Base-by-base conservation (phyloP, 768 basidiomycete genomes). In the Termitomyces sp. region DNA sequence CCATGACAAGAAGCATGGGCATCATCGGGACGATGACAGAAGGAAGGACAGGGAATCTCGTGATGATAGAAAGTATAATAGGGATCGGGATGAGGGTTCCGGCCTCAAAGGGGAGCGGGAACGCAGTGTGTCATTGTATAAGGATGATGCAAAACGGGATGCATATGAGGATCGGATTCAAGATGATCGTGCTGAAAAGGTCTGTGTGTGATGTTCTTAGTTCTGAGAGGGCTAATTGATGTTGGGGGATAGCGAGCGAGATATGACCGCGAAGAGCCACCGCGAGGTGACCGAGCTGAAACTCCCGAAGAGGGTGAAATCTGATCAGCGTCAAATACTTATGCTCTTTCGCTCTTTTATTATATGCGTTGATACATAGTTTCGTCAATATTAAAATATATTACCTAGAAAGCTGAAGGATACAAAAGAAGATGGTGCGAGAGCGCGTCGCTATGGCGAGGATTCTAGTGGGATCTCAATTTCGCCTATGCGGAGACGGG, bases 291-390 rank as follows among this genome's bases (percentile, higher is more conserved):
- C 14, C 78, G 88, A 48, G 89, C 77, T 40, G 91, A 92, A 67
- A 90, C 85, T 44, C 91, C 91, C 2, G 91, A 94, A 73, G 91
- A 94, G 68, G 91, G 91, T 26, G 91, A 93, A 68, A 94, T 94
- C 63, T 92, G 64, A 78, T 3, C 9, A 31, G 15, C n/a, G 26
- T 42, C 21, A 7, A 26, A 37, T 33, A 42, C 44, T 12, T 17
- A 6, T 40, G 40, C 17, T 19, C 19, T 19, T 10, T 35, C 19
- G 37, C 15, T 38, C 35, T 50, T 23, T 40, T 30, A 28, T 40
- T 50, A n/a, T 38, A 50, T 23, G 37, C 21, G 23, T 50, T 50
- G 11, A 14, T 35, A 33, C 9, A 21, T 30, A 30, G 14, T 46
- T 17, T 57, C n/a, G n/a, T 52, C 28, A 45, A 40, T 40, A 59